Conservation (phyloP, 352 stramenopile species). For the Thraustotheca clavata region DNA sequence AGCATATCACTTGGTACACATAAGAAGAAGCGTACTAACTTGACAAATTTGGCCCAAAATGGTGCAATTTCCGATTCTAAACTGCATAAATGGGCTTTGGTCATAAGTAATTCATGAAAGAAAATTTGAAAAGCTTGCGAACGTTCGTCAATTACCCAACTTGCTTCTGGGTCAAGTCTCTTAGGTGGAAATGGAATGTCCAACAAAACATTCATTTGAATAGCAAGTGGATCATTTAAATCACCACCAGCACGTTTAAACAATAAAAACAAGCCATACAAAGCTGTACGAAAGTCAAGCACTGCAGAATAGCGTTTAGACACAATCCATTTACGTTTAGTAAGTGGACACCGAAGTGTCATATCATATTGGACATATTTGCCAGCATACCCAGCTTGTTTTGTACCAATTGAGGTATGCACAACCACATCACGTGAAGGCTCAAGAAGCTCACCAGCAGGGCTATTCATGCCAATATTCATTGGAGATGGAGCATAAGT, state of each 20-base stretch:
- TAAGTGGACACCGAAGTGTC: background rate
- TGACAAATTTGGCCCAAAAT: background rate
- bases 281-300: background rate
- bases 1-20: background rate
- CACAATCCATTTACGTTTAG: background rate
- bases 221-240: background rate
- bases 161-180: background rate
- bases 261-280: background rate
- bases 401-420: background rate
- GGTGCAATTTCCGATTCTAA: background rate
- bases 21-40: background rate
- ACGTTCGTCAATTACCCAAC: constrained; percentile 1
- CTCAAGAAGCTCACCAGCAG: too few species aligned
- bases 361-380: constrained; percentile 1
- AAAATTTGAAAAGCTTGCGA: background rate
- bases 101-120: background rate
- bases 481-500: too few species aligned
- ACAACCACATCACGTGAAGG: background rate
- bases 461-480: too few species aligned
- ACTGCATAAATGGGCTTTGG: background rate
- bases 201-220: background rate
- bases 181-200: background rate
- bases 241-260: background rate
- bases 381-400: background rate
- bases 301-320: background rate